phyloP scores from a whole-genome alignment of 768 basidiomycete species.

The Tremella yokohamensis region DNA sequence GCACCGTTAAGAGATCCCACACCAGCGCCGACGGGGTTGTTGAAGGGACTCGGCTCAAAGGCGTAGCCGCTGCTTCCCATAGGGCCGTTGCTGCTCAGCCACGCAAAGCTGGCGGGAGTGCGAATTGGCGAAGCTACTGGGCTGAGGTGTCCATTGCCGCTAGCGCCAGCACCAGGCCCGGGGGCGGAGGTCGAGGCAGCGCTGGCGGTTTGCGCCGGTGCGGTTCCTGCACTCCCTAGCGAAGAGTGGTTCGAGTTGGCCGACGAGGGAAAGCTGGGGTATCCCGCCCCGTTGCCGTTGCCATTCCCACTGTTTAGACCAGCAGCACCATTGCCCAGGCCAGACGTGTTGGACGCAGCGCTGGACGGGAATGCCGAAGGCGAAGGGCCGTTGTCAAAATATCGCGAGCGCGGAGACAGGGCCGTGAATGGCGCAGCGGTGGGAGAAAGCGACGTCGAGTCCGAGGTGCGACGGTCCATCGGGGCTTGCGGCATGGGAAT shows the following conservation, averaged over 20 bases:
- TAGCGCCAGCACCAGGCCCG: constrained; percentile 5
- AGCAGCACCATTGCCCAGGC: not conserved
- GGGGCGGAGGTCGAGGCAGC: constrained; percentile 2
- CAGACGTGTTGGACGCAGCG: not conserved
- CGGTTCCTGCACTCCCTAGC: not conserved
- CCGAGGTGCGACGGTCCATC: constrained; percentile 6
- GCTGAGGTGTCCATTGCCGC: constrained; percentile 15
- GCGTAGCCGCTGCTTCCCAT: constrained; percentile 15
- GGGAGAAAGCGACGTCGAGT: constrained; percentile 34
- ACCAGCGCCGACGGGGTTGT: constrained; percentile 3
- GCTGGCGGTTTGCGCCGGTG: not conserved
- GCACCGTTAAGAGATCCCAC: constrained; percentile 29
- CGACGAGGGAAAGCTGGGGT: not conserved
- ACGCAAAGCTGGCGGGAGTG: constrained; percentile 28
- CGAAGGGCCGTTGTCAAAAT: constrained; percentile 8
- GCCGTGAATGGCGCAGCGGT: constrained; percentile 42
- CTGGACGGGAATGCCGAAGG: not conserved
- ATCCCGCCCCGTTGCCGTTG: not conserved
- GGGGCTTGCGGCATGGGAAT: constrained; percentile 10
- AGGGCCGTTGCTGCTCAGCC: constrained; percentile 20
- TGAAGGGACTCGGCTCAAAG: constrained; percentile 12
- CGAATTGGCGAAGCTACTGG: constrained; percentile 35
- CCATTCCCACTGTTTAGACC: not conserved
- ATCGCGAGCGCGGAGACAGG: constrained; percentile 15
- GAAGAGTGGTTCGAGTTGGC: not conserved